Evolutionary conservation across 495 filamentous ascomycete genomes (phyloP).

Genomic region (Cairneyella variabilis): DNA sequence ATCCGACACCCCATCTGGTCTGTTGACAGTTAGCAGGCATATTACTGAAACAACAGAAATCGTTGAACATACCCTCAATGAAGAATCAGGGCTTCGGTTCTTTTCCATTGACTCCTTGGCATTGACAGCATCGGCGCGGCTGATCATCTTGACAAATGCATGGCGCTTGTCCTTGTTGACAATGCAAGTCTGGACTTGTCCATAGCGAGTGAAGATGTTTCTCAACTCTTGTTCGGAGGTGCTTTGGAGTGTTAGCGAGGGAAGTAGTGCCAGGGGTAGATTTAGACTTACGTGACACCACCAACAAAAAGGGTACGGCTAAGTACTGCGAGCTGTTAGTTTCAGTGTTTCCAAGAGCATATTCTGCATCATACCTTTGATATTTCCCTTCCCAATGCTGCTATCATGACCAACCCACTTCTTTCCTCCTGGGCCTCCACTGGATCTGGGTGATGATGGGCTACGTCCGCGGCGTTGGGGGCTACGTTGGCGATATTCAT

Average conservation of each 20-base stretch:
- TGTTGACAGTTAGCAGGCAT: constrained; percentile 35
- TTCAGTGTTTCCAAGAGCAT: not conserved
- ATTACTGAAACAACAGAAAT: not conserved
- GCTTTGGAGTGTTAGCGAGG: constrained; percentile 35
- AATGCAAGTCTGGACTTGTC: constrained; percentile 92
- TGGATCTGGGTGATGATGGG: constrained; percentile 45
- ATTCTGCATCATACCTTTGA: constrained; percentile 60
- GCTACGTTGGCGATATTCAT: constrained; percentile 82
- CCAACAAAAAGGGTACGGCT: constrained; percentile 96
- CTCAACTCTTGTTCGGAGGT: constrained; percentile 79
- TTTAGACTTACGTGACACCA: constrained; percentile 75
- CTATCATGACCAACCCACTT: constrained; percentile 84
- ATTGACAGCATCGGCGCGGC: constrained; percentile 72
- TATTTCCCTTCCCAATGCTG: constrained; percentile 64
- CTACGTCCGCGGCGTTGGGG: constrained; percentile 63
- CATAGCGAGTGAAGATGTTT: constrained; percentile 70
- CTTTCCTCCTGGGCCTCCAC: constrained; percentile 40
- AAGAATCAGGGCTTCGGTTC: constrained; percentile 63
- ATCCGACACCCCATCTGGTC: constrained; percentile 97
- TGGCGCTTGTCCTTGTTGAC: constrained; percentile 97
- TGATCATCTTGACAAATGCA: constrained; percentile 98
- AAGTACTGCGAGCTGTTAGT: constrained; percentile 53
- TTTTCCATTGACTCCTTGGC: constrained; percentile 90
- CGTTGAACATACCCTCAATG: constrained; percentile 64
- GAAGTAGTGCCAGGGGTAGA: not conserved